Conservation (phyloP, 2,329 filamentous ascomycete genomes). For the Fusarium graminum region DNA sequence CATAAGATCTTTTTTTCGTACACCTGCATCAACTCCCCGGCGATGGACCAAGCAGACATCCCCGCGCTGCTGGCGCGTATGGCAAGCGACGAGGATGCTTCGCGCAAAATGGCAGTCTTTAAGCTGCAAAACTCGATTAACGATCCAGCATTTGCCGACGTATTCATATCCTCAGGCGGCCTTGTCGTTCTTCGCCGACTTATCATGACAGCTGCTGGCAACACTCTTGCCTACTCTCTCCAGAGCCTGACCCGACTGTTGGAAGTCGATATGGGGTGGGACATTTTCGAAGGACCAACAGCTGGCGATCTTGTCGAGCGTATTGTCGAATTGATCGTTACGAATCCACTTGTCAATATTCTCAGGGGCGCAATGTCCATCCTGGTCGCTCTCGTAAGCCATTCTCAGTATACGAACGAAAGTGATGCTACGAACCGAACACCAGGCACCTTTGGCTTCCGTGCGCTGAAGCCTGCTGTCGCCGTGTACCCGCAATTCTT, state of each 20-base stretch:
- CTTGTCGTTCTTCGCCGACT: slow-evolving; percentile 84
- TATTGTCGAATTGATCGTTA: slow-evolving; percentile 93
- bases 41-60: slow-evolving; percentile 75
- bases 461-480: slow-evolving; percentile 90
- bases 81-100: slow-evolving; percentile 83
- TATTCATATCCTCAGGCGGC: slow-evolving; percentile 92
- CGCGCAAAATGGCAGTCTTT: slow-evolving; percentile 98
- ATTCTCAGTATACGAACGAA: slow-evolving; percentile 73
- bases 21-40: slow-evolving; percentile 14
- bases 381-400: slow-evolving; percentile 90
- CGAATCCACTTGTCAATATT: slow-evolving; percentile 96
- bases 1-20: slow-evolving; percentile 20
- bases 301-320: slow-evolving; percentile 76
- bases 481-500: slow-evolving; percentile 94
- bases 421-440: slow-evolving; percentile 53
- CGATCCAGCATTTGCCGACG: slow-evolving; percentile 95
- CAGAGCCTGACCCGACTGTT: slow-evolving; percentile 88
- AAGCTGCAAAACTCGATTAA: slow-evolving; percentile 96
- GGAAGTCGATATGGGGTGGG: slow-evolving; percentile 98
- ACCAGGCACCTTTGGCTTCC: slow-evolving; percentile 83
- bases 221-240: slow-evolving; percentile 94
- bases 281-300: slow-evolving; percentile 76
- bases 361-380: slow-evolving; percentile 97
- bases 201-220: slow-evolving; percentile 87
- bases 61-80: slow-evolving; percentile 74